Evolutionary conservation across 1,284 basidiomycete species (phyloP).

Genomic region (Wallemia mellicola): DNA sequence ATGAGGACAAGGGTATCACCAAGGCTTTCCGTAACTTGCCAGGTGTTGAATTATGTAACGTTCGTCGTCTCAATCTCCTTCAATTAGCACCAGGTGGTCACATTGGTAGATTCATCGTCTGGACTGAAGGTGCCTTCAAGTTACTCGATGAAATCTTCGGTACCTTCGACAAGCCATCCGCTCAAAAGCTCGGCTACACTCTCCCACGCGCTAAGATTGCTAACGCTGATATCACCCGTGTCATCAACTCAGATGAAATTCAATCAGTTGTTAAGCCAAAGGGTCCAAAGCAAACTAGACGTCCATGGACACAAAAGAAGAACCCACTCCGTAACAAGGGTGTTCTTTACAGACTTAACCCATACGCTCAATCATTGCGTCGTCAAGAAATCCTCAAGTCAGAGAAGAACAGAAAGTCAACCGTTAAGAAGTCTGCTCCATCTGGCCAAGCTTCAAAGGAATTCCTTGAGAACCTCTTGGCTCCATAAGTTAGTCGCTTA

Average conservation of each 20-base stretch:
- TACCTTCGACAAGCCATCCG: constrained; percentile 52
- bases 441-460: constrained; percentile 36
- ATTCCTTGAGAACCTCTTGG: constrained; percentile 60
- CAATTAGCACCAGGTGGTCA: constrained; percentile 99
- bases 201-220: constrained; percentile 82
- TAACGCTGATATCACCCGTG: constrained; percentile 85
- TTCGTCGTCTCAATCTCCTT: constrained; percentile 81
- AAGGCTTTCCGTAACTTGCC: constrained; percentile 97
- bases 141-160: constrained; percentile 86
- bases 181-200: constrained; percentile 78
- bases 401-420: constrained; percentile 2
- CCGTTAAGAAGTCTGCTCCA: constrained; percentile 16
- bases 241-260: constrained; percentile 95
- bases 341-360: constrained; percentile 94
- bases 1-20: constrained; percentile 90
- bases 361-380: constrained; percentile 83
- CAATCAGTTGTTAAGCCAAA: constrained; percentile 79
- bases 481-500: constrained; percentile 29
- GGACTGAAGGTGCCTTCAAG: constrained; percentile 84
- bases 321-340: constrained; percentile 92
- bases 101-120: constrained; percentile 95
- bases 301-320: constrained; percentile 98
- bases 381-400: constrained; percentile 34
- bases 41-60: constrained; percentile 90
- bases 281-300: constrained; percentile 46